Evolutionary conservation across 257 asterid genomes (phyloP).

Genomic region (Agastache rugosa): DNA sequence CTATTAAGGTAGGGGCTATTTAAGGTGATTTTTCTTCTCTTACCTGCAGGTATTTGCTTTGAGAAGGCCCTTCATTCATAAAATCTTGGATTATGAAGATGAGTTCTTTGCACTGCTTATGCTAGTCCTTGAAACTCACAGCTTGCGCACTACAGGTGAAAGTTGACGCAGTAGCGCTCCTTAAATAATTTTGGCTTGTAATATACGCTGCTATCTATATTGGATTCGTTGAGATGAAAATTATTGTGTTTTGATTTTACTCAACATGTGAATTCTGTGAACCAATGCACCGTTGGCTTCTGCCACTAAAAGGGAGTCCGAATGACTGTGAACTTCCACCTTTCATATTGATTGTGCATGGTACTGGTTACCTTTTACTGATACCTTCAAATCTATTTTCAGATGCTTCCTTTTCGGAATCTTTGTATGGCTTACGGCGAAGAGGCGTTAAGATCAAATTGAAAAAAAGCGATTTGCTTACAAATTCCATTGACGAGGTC

Average conservation of each 20-base stretch:
- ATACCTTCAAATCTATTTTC: constrained; percentile 36
- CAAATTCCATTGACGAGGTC: constrained; percentile 52
- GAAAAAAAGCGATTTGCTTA: constrained; percentile 43
- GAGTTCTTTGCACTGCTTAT: constrained; percentile 90
- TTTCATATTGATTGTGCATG: not conserved
- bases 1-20: not conserved
- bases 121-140: constrained; percentile 94
- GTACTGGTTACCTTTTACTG: constrained; percentile 31
- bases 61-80: constrained; percentile 90
- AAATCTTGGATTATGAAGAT: constrained; percentile 89
- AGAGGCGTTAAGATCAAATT: constrained; percentile 71
- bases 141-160: constrained; percentile 85
- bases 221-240: constrained; percentile 23
- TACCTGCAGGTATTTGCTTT: constrained; percentile 79
- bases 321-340: not conserved
- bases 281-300: constrained; percentile 22
- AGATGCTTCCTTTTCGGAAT: constrained; percentile 98
- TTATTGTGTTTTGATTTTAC: not conserved
- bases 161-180: not conserved
- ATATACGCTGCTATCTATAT: not conserved
- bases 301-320: constrained; percentile 23
- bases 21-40: constrained; percentile 16
- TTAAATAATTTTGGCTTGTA: constrained; percentile 19
- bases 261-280: not conserved
- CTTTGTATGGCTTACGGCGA: constrained; percentile 86